Evolutionary conservation across 441 rosid species (phyloP), one percentile per base, ranked within the genome.

Genomic region (Lagerstroemia fauriei): DNA sequence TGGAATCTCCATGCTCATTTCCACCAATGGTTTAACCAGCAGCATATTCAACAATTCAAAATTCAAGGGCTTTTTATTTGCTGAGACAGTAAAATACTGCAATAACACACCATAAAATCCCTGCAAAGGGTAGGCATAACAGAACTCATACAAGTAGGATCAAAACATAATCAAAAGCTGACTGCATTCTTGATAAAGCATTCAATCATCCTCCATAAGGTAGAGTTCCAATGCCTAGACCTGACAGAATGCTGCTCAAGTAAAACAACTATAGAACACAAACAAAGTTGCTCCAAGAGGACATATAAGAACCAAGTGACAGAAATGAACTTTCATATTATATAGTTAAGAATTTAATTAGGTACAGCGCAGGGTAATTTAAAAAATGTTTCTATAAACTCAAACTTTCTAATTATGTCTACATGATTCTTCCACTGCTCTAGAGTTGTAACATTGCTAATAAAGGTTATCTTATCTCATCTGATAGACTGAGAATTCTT

Each of bases 1-100:
- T 63, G 99, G 98, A 71, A 96, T 92, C 91, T 93, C 95, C 79
- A 78, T 80, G 86, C 98, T 95, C 90, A 96, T 91, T 85, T 96
- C 99, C 89, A 93, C 87, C 80, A 96, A 85, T 48, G 97, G 98
- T 89, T 92, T 93, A 83, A 92, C 95, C 82, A 96, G 89, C 82
- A 96, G 89, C 89, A 90, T 76, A 87, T 92, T 95, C 86, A 93
- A 83, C 87, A 95, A 87, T 88, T 93, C 94, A 84, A 90, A 88
- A 87, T 93, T 93, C 84, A 95, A 85, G 72, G 97, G 96, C 88
- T 80, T 90, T 80, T 88, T 90, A 88, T 86, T 91, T 76, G 98
- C 90, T 84, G 88, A 86, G 75, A 93, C 90, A 8, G 98, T 98
- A 90, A 96, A 96, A 88, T 93, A 94, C 86, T 96, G 98, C 88